phyloP scores from a whole-genome alignment of 345 rosid species.

The Gossypium longicalyx region DNA sequence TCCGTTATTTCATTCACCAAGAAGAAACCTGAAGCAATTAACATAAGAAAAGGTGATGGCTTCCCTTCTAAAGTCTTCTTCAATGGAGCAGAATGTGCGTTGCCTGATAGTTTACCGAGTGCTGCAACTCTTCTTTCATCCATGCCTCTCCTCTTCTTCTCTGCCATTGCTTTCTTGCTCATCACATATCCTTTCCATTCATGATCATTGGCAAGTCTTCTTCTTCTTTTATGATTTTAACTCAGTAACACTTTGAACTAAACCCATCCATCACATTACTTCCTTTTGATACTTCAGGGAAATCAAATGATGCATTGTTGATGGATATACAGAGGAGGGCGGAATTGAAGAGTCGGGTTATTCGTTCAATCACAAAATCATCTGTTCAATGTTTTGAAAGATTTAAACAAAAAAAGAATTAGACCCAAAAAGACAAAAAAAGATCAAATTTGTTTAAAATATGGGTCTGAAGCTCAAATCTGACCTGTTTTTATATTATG shows the following conservation, averaged over 20 bases:
- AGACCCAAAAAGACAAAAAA: background rate
- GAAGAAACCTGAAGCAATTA: slow-evolving; percentile 35
- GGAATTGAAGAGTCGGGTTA: background rate
- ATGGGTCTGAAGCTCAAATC: too few relatives aligned
- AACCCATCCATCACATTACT: background rate
- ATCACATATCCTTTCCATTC: slow-evolving; percentile 29
- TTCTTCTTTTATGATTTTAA: background rate
- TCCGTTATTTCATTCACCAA: slow-evolving; percentile 74
- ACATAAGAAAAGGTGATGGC: slow-evolving; percentile 56
- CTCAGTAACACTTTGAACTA: background rate
- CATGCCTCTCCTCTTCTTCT: slow-evolving; percentile 23
- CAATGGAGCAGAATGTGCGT: slow-evolving; percentile 90
- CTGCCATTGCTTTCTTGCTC: slow-evolving; percentile 29
- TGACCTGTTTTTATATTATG: background rate
- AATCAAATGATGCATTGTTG: background rate
- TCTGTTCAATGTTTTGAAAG: background rate
- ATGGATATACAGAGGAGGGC: background rate
- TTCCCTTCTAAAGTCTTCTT: slow-evolving; percentile 67
- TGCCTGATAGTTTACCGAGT: slow-evolving; percentile 54
- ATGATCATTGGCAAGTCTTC: background rate
- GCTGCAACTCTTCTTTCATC: slow-evolving; percentile 25
- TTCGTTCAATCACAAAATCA: too few relatives aligned
- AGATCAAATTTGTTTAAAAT: too few relatives aligned
- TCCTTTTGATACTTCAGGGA: background rate
- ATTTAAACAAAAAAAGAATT: background rate